A percentile compares a stretch with the other conserved stretches of the same genome.
These are phyloP conservation scores for Fusarium nygamai DNA, from an alignment of 2,329 filamentous ascomycete genomes.

Conservation along the genomic window DNA sequence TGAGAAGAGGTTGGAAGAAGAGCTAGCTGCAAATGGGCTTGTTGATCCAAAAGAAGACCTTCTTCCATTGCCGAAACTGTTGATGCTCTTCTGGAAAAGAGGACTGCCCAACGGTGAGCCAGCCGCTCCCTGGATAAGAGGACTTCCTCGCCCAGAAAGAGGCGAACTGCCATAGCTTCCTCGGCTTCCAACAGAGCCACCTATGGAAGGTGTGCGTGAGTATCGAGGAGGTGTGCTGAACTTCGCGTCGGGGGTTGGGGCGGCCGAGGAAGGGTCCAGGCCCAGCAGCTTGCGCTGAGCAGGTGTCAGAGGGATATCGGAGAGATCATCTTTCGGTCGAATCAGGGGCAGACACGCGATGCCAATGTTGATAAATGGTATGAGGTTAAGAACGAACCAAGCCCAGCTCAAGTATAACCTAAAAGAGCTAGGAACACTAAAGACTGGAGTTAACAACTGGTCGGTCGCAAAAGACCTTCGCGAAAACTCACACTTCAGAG, in stretches of 20 bases:
- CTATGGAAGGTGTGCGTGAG: constrained; percentile 74
- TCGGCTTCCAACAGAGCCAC: constrained; percentile 69
- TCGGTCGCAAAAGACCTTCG: not conserved
- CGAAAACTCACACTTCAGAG: constrained; percentile 51
- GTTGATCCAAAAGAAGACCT: constrained; percentile 71
- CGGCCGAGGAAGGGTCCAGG: constrained; percentile 71
- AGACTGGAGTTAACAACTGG: constrained; percentile 23
- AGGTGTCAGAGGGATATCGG: constrained; percentile 86
- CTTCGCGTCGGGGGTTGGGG: constrained; percentile 72
- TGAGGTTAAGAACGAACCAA: constrained; percentile 60
- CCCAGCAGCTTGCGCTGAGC: constrained; percentile 84
- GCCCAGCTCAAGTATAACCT: constrained; percentile 54
- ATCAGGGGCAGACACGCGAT: constrained; percentile 78
- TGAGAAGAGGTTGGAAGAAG: constrained; percentile 58
- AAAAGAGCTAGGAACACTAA: constrained; percentile 47
- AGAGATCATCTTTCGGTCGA: constrained; percentile 77
- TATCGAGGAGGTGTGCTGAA: constrained; percentile 91
- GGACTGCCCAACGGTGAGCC: constrained; percentile 58
- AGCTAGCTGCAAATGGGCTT: constrained; percentile 62
- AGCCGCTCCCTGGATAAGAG: constrained; percentile 47
- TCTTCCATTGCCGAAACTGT: constrained; percentile 57
- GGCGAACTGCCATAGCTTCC: constrained; percentile 68
- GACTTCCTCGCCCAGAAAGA: constrained; percentile 65
- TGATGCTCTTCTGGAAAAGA: constrained; percentile 75
- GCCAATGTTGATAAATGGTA: constrained; percentile 76